These are phyloP conservation scores for Zoysia japonica DNA, from an alignment of 176 grass and related monocot genomes.

Conservation along the genomic window DNA sequence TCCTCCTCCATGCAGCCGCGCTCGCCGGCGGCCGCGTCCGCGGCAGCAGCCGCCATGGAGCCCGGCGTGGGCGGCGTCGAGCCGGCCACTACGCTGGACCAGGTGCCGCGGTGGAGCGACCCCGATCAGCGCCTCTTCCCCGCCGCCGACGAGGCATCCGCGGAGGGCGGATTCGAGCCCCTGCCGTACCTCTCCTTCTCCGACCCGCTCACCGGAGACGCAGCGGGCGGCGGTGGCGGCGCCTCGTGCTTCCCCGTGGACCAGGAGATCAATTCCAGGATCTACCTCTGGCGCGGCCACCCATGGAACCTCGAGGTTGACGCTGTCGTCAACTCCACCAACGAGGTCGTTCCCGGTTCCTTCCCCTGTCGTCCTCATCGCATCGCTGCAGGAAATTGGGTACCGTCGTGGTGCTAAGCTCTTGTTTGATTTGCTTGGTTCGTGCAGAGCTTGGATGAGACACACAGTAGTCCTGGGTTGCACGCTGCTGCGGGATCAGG, in stretches of 20 bases:
- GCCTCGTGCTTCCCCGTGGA: slow-evolving; percentile 75
- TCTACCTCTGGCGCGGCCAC: slow-evolving; percentile 88
- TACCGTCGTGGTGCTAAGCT: slow-evolving; percentile 19
- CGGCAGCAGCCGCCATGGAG: slow-evolving; percentile 15
- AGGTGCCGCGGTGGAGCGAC: slow-evolving; percentile 93
- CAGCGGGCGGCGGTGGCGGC: not conserved
- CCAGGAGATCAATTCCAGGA: slow-evolving; percentile 88
- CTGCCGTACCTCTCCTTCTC: slow-evolving; percentile 54
- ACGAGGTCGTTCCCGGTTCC: slow-evolving; percentile 69
- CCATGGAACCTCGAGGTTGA: slow-evolving; percentile 95
- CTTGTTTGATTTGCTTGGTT: not conserved
- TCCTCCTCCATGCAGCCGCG: slow-evolving; percentile 43
- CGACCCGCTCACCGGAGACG: slow-evolving; percentile 60
- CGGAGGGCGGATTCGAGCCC: slow-evolving; percentile 36
- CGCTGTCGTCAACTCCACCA: slow-evolving; percentile 93
- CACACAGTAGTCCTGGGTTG: slow-evolving; percentile 82
- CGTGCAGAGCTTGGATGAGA: slow-evolving; percentile 88
- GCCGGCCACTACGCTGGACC: slow-evolving; percentile 70
- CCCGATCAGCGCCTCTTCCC: slow-evolving; percentile 60
- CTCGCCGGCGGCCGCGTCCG: slow-evolving; percentile 22
- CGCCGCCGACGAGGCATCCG: not conserved
- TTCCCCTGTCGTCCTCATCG: not conserved
- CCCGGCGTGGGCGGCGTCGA: slow-evolving; percentile 59
- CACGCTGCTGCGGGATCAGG: slow-evolving; percentile 78
- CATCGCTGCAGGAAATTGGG: not conserved